Percentiles rank a stretch among this genome's conserved stretches.
Conservation (phyloP, 352 stramenopile genomes). For the Bremia lactucae region DNA sequence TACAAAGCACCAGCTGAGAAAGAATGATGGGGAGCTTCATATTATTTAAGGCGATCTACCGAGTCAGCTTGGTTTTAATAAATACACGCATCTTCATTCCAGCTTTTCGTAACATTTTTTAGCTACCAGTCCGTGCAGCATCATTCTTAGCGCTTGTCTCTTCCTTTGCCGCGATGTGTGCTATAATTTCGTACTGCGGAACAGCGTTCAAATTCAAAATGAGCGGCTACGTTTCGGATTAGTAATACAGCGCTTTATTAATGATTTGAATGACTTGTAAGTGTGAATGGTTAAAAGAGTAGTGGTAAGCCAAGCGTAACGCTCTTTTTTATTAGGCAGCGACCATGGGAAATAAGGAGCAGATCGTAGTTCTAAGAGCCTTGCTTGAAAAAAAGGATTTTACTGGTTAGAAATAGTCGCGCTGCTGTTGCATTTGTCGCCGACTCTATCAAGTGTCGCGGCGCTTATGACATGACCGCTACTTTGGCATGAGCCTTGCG, state of each 20-base stretch:
- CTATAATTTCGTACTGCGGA: slow-evolving; percentile 47
- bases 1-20: slow-evolving; percentile 49
- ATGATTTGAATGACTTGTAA: slow-evolving; percentile 30
- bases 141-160: slow-evolving; percentile 59
- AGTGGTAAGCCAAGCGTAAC: no score
- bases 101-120: slow-evolving; percentile 30
- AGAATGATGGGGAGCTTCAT: slow-evolving; percentile 25
- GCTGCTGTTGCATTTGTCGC: no score
- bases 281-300: no score
- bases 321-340: no score
- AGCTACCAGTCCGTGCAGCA: slow-evolving; percentile 45
- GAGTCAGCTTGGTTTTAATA: slow-evolving; percentile 24
- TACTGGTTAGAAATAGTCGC: no score
- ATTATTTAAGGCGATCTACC: slow-evolving; percentile 32
- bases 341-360: no score
- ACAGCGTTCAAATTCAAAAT: slow-evolving; percentile 56
- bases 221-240: slow-evolving; percentile 35
- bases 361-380: no score
- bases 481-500: no score
- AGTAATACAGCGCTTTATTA: slow-evolving; percentile 48
- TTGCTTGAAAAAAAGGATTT: no score
- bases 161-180: slow-evolving; percentile 45
- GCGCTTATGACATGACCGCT: no score
- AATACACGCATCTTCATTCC: slow-evolving; percentile 44
- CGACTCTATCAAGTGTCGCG: no score